A percentile compares a stretch with the other conserved stretches of the same genome.
phyloP scores from a whole-genome alignment of 2,329 filamentous ascomycete species.

The Lasiodiplodia sp. region DNA sequence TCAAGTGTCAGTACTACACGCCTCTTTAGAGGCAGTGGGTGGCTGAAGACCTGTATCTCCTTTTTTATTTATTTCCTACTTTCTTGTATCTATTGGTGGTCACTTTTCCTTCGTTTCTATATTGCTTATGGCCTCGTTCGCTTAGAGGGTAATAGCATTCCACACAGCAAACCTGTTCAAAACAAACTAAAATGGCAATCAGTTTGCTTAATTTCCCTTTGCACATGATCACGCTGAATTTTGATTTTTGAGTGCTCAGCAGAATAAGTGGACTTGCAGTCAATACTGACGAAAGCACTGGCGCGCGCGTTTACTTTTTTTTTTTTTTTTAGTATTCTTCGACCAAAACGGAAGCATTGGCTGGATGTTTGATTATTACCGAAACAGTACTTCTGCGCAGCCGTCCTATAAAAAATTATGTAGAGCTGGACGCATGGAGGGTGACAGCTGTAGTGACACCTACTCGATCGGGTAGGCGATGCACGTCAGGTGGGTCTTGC shows the following conservation, averaged over 20 bases:
- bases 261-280: no score
- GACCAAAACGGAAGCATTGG: no score
- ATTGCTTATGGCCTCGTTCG: not conserved
- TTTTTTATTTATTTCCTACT: no score
- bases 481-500: not conserved
- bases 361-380: no score
- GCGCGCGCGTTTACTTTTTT: no score
- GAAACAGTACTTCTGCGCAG: no score
- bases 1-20: not conserved
- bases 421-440: not conserved
- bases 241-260: no score
- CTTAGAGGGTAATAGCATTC: not conserved
- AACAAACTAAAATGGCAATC: not conserved
- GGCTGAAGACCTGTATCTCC: no score
- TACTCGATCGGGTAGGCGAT: not conserved
- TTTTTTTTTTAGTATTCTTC: no score
- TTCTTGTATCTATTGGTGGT: not conserved
- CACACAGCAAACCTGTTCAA: not conserved
- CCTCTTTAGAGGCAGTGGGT: not conserved
- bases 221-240: no score
- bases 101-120: not conserved
- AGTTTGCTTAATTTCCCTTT: not conserved
- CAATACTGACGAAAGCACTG: no score
- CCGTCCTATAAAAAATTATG: not conserved
- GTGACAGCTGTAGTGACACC: not conserved